Base-by-base conservation (phyloP, 352 stramenopile species). In the Globisporangium viniferum region DNA sequence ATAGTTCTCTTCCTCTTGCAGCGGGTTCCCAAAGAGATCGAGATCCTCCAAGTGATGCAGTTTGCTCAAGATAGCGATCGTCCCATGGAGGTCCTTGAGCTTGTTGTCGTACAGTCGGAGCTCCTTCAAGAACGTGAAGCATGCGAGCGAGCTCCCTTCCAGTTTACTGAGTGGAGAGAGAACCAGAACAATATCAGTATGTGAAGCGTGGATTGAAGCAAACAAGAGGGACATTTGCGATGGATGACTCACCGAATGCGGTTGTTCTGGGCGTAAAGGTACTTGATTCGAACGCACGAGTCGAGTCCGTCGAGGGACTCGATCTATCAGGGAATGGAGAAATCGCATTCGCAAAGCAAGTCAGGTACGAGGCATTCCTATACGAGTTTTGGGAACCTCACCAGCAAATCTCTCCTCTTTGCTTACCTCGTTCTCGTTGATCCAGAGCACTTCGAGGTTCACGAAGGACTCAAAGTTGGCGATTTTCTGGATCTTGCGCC, bases 221-320 rank as follows among this genome's bases (percentile, higher is more conserved):
- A 51, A 51, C 44, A 51, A 3, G 6, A 18, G 44, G 8, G 44
- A 24, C 0, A 51, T 51, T 24, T 3, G 44, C 44, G 18, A 51
- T 12, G 18, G 18, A 51, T 10, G 44, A 51, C 51, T 48, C 75
- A 82, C 66, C 77, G 75, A 41, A 93, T 93, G 61, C 65, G 79
- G 64, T 98, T 98, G 75, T 94, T 89, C 48, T 97, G 90, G 10
- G 74, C 81, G 64, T 96, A 97, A 5, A 97, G 79, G 64, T 87
- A 78, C 66, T 97, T 97, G 64, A 98, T 84, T 9, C 92, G 88
- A 63, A 97, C 84, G 69, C 93, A 97, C 27, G 67, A 70, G 44
- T 97, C 80, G 1, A 98, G 73, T 7, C 82, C 83, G 5, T 85
- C 75, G 35, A 97, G 74, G 22, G 64, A 55, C 57, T 85, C 72